Base-by-base conservation (phyloP, 352 stramenopile genomes). In the Globisporangium echinulatum region DNA sequence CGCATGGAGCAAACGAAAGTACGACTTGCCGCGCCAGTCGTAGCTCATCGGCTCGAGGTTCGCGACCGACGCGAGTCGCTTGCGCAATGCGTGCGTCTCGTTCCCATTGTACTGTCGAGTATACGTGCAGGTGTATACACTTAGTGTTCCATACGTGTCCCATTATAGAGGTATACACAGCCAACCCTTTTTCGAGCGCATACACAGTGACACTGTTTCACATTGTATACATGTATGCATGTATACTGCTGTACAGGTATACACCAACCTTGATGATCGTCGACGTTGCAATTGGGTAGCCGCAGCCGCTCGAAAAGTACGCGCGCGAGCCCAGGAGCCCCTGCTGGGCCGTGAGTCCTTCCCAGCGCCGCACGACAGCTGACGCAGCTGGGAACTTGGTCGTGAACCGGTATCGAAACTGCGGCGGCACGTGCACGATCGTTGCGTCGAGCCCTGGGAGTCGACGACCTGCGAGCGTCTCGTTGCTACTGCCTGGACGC, bases 1-100 rank as follows among this genome's bases (percentile, higher is more conserved):
- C 25, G 85, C 66, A 59, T 95, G 85, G 38, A 95, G 71, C 49
- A 92, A 64, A 4, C 81, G 85, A 59, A 87, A 95, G 70, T 95
- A 95, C 49, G 83, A 90, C 54, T 89, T 95, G 40, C 85, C 85
- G 33, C 83, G 70, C 85, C 85, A 95, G 67, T 93, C 83, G 66
- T 95, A 93, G 52, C 74, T 72, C 48, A 65, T 77, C 7, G 75
- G 71, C 49, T 88, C 78, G 33, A 86, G 52, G 54, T 70, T 71
- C 5, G 72, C 71, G 37, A 87, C 62, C 7, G 80, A 91, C n/a
- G 76, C 67, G 40, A 89, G 77, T 0, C 82, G 64, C 50, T 85
- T 82, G 17, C 77, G 71, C n/a, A 70, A 57, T 39, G 75, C 61
- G 5, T 67, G 67, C 37, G 68, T 87, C 58, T 92, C 82, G 42